Evolutionary conservation across 2,329 filamentous ascomycete genomes (phyloP).

Genomic region (Teratosphaeria zuluensis): DNA sequence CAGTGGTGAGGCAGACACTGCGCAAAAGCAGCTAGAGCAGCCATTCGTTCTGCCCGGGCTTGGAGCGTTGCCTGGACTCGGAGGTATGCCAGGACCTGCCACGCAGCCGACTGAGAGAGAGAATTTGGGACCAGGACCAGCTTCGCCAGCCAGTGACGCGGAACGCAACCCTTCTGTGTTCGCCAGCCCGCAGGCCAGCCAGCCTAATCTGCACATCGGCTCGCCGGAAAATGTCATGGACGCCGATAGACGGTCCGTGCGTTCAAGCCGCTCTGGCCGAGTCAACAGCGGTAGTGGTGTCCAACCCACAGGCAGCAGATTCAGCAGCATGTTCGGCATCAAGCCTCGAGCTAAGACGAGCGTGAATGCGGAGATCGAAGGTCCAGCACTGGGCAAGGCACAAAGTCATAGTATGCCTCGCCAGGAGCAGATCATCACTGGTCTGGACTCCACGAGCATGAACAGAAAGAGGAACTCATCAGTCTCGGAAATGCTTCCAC

Average conservation of each 20-base stretch:
- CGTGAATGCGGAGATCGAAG: conserved; percentile 30
- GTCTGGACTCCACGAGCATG: conserved; percentile 17
- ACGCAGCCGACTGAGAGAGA: conserved; percentile 9
- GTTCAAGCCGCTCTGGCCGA: conserved; percentile 41
- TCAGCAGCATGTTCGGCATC: conserved; percentile 44
- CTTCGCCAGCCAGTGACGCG: conserved; percentile 33
- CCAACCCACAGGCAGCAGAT: conserved; percentile 38
- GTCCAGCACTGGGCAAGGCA: conserved; percentile 49
- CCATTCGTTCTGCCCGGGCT: conserved; percentile 23
- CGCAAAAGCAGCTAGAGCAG: conserved; percentile 7
- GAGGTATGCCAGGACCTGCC: conserved; percentile 25
- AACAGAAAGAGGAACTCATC: conserved; percentile 43
- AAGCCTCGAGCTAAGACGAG: conserved; percentile 52
- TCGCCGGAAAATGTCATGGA: conserved; percentile 33
- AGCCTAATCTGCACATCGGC: conserved; percentile 33
- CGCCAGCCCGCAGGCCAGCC: conserved; percentile 39
- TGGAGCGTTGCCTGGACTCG: conserved; percentile 30
- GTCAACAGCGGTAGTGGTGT: conserved; percentile 27
- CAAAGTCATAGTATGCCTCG: conserved; percentile 72
- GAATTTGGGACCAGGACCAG: conserved; percentile 24
- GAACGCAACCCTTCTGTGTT: conserved; percentile 35
- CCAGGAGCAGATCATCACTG: conserved; percentile 34
- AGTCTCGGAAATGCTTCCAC: conserved; percentile 38
- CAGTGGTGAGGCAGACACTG: conserved; percentile 22
- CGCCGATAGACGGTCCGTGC: conserved; percentile 37